These are phyloP conservation scores for Pythium insidiosum DNA, from an alignment of 352 stramenopile genomes.

Conservation along the genomic window DNA sequence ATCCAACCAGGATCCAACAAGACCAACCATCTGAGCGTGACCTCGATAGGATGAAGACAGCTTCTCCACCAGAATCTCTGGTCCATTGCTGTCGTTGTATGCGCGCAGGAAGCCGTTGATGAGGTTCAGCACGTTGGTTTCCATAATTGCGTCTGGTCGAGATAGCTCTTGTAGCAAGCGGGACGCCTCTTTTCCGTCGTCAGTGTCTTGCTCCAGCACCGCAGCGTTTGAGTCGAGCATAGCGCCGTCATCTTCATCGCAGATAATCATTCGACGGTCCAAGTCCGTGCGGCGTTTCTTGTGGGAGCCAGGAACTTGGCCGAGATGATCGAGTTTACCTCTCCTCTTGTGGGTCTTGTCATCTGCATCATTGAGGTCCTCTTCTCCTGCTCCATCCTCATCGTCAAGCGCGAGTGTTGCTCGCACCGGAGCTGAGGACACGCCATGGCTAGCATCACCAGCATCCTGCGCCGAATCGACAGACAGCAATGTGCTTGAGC, in stretches of 20 bases:
- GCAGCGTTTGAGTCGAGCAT: constrained; percentile 9
- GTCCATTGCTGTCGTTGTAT: constrained; percentile 71
- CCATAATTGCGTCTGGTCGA: constrained; percentile 78
- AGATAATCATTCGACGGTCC: constrained; percentile 76
- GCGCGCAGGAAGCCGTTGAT: constrained; percentile 82
- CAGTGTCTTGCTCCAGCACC: constrained; percentile 57
- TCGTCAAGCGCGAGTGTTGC: not conserved
- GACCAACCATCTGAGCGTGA: constrained; percentile 80
- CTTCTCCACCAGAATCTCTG: constrained; percentile 81
- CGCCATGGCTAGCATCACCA: not conserved
- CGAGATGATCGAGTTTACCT: not conserved
- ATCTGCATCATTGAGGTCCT: not conserved
- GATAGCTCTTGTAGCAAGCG: constrained; percentile 58
- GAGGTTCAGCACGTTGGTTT: constrained; percentile 60
- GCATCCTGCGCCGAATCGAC: constrained; percentile 3
- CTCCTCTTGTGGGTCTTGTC: constrained; percentile 1
- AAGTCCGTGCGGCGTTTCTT: constrained; percentile 44
- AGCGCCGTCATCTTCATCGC: constrained; percentile 64
- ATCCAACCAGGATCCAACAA: constrained; percentile 81
- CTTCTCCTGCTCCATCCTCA: too few relatives aligned
- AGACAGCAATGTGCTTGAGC: constrained; percentile 8
- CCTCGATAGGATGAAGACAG: constrained; percentile 82
- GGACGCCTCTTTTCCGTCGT: constrained; percentile 69
- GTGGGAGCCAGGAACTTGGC: not conserved
- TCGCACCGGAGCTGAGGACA: too few relatives aligned